These are phyloP conservation scores for Colletotrichum sp. DNA, from an alignment of 2,329 filamentous ascomycete species.

Conservation along the genomic window DNA sequence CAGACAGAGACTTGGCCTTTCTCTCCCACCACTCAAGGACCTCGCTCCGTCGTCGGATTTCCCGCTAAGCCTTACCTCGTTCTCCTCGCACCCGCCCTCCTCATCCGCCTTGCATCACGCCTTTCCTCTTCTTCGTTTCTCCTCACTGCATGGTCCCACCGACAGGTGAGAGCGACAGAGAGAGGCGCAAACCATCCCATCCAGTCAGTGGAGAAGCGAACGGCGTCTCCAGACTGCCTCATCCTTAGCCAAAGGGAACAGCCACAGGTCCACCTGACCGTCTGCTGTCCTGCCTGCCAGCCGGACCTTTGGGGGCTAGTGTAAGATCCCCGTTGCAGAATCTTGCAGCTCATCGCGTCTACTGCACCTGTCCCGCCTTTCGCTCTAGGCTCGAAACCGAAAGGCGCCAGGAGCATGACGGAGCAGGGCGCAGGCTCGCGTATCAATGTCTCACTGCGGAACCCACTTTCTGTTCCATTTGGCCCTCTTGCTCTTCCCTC, in stretches of 20 bases:
- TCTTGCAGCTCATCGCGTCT: not conserved
- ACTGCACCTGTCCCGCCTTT: not conserved
- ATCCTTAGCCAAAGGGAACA: not conserved
- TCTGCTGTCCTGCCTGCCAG: not conserved
- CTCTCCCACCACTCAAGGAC: not conserved
- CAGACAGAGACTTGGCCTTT: not conserved
- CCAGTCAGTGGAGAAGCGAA: not conserved
- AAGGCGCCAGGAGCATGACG: conserved; percentile 9
- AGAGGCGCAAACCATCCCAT: not conserved
- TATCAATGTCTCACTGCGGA: conserved; percentile 9
- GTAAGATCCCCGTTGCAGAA: conserved; percentile 19
- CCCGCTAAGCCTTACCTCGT: conserved; percentile 18
- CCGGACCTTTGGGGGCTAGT: conserved; percentile 1
- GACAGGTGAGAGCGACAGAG: not conserved
- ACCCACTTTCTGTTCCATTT: not conserved
- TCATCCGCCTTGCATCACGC: not conserved
- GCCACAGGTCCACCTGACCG: not conserved
- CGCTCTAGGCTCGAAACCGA: not conserved
- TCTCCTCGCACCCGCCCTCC: not conserved
- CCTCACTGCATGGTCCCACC: not conserved
- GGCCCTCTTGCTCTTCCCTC: not conserved
- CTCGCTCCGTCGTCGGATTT: not conserved
- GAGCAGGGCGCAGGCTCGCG: not conserved
- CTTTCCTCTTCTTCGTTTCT: not conserved
- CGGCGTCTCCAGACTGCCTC: not conserved